phyloP scores from a whole-genome alignment of 179 eudicot species.

The Silene vulgaris region DNA sequence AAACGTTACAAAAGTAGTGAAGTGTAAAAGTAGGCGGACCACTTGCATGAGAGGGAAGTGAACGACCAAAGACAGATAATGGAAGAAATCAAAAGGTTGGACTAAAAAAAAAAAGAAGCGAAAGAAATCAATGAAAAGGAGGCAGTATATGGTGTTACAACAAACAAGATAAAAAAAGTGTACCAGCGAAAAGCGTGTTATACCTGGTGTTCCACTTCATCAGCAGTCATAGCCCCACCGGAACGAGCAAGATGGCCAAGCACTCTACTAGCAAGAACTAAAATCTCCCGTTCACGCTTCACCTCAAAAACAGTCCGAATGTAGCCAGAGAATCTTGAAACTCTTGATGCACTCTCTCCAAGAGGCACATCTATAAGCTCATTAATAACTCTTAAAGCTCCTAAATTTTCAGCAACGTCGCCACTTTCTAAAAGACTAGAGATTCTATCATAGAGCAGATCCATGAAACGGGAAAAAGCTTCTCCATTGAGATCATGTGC shows the following conservation, averaged over 20 bases:
- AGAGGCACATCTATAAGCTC: conserved; percentile 82
- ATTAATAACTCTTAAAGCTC: conserved; percentile 87
- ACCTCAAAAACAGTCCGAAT: conserved; percentile 76
- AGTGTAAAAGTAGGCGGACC: neutral
- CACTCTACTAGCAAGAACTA: conserved; percentile 83
- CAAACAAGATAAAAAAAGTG: neutral
- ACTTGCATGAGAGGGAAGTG: neutral
- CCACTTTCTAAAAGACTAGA: conserved; percentile 68
- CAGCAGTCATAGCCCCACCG: conserved; percentile 97
- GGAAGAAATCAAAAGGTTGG: neutral
- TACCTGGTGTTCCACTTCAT: conserved; percentile 92
- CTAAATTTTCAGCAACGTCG: conserved; percentile 79
- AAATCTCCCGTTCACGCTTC: conserved; percentile 80
- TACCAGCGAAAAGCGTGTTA: conserved; percentile 11
- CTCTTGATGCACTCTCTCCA: conserved; percentile 86
- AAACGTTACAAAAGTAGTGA: neutral
- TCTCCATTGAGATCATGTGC: conserved; percentile 83
- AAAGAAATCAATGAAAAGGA: neutral
- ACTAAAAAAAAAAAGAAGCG: neutral
- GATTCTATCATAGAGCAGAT: conserved; percentile 81
- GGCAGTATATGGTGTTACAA: neutral
- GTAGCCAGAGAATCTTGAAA: conserved; percentile 71
- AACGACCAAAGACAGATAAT: neutral
- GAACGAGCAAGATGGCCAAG: conserved; percentile 87
- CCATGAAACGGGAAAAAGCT: conserved; percentile 89